A percentile compares a stretch with the other conserved stretches of the same genome.
phyloP scores from a whole-genome alignment of 2,329 filamentous ascomycete species.

The Aspergillus latus region DNA sequence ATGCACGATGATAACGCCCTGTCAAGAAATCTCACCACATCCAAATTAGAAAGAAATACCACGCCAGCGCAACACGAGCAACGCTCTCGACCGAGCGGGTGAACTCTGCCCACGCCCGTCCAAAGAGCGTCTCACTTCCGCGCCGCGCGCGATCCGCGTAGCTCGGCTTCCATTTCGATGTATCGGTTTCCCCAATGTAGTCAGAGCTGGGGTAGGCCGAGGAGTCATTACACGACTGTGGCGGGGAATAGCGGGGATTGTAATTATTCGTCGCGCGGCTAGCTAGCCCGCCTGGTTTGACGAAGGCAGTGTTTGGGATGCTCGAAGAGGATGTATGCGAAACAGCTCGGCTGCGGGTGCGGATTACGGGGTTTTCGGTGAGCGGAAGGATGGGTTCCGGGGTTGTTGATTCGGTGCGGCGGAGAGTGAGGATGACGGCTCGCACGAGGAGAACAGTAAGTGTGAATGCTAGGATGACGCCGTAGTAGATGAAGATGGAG shows the following conservation, averaged over 20 bases:
- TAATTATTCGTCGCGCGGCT: conserved; percentile 26
- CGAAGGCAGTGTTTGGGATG: conserved; percentile 34
- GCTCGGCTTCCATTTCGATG: conserved; percentile 31
- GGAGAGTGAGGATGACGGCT: conserved; percentile 38
- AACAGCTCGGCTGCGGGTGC: conserved; percentile 24
- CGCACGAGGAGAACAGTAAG: conserved; percentile 49
- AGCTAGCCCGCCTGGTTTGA: conserved; percentile 30
- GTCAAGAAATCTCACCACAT: conserved; percentile 49
- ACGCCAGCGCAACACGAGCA: conserved; percentile 60
- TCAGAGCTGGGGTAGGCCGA: conserved; percentile 26
- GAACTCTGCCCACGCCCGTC: conserved; percentile 59
- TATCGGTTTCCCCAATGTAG: conserved; percentile 22
- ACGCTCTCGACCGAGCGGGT: conserved; percentile 63
- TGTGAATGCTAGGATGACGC: conserved; percentile 58
- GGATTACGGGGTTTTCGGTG: conserved; percentile 28
- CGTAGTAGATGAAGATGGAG: conserved; percentile 78
- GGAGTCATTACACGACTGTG: conserved; percentile 22
- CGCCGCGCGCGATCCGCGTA: conserved; percentile 20
- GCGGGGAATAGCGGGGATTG: conserved; percentile 22
- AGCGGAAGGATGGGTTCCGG: conserved; percentile 30
- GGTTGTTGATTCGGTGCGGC: conserved; percentile 17
- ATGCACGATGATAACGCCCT: no score
- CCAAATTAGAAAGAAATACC: conserved; percentile 68
- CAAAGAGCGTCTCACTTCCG: conserved; percentile 26
- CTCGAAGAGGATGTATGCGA: conserved; percentile 28